phyloP scores from a whole-genome alignment of 164 flowering plant species.

The Houttuynia cordata region DNA sequence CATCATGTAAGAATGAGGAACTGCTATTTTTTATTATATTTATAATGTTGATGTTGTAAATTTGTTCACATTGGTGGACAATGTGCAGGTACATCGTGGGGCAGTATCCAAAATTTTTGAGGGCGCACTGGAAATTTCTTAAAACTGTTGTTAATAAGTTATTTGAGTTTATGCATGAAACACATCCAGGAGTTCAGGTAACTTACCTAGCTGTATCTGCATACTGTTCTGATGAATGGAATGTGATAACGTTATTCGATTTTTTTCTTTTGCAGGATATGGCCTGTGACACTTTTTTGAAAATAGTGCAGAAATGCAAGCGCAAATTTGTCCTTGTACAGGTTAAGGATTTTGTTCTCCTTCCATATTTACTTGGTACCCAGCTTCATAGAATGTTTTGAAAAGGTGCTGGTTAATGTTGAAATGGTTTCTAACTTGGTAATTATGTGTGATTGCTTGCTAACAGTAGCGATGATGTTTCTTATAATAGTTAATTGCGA shows the following conservation, averaged over 20 bases:
- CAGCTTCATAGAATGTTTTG: neutral
- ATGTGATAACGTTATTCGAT: neutral
- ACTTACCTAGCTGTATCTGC: neutral
- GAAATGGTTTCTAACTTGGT: neutral
- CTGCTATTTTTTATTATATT: neutral
- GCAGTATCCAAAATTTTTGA: constrained; percentile 85
- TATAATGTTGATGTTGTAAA: neutral
- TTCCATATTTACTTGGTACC: neutral
- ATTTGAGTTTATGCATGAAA: constrained; percentile 99
- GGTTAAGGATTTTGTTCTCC: constrained; percentile 23
- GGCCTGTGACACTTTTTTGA: constrained; percentile 98
- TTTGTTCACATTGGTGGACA: constrained; percentile 2
- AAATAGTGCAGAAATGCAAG: constrained; percentile 98
- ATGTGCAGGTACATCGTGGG: constrained; percentile 94
- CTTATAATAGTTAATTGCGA: too few relatives aligned
- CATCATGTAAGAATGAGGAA: constrained; percentile 61
- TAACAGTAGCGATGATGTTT: too few relatives aligned
- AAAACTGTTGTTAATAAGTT: constrained; percentile 97
- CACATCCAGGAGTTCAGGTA: constrained; percentile 99
- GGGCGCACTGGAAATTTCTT: constrained; percentile 98
- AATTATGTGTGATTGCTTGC: too few relatives aligned
- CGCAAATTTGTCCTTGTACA: constrained; percentile 91
- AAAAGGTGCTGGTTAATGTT: neutral
- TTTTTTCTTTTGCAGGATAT: constrained; percentile 59
- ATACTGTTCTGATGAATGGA: neutral